These are phyloP conservation scores for Rhizopus sp. DNA, from an alignment of 371 early-diverging fungal genomes.

Conservation along the genomic window DNA sequence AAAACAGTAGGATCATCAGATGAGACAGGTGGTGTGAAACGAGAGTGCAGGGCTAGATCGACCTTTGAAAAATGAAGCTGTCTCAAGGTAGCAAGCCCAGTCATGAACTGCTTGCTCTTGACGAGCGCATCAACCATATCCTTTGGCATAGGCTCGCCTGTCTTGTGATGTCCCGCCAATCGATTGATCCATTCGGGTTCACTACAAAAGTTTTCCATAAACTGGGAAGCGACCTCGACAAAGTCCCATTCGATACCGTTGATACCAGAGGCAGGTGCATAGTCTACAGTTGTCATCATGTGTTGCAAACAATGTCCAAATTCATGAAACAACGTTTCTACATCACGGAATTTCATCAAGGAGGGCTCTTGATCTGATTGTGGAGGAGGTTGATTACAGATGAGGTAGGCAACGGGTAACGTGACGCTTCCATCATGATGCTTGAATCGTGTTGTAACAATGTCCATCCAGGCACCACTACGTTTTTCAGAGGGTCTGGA, in stretches of 20 bases:
- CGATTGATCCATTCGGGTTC: slow-evolving; percentile 61
- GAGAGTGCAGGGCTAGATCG: slow-evolving; percentile 61
- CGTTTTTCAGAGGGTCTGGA: slow-evolving; percentile 67
- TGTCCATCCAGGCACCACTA: slow-evolving; percentile 79
- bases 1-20: slow-evolving; percentile 47
- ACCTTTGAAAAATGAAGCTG: slow-evolving; percentile 64
- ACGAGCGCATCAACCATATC: slow-evolving; percentile 62
- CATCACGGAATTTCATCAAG: slow-evolving; percentile 66
- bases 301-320: slow-evolving; percentile 74
- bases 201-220: slow-evolving; percentile 73
- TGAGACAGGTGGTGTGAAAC: slow-evolving; percentile 39
- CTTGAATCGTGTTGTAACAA: slow-evolving; percentile 63
- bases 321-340: slow-evolving; percentile 70
- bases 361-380: slow-evolving; percentile 51
- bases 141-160: slow-evolving; percentile 59
- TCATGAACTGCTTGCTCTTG: slow-evolving; percentile 54
- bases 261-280: slow-evolving; percentile 69
- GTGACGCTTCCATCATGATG: slow-evolving; percentile 43
- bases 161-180: slow-evolving; percentile 60
- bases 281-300: slow-evolving; percentile 68
- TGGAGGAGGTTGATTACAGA: slow-evolving; percentile 70
- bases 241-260: slow-evolving; percentile 73
- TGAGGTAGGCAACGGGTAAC: slow-evolving; percentile 66
- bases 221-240: slow-evolving; percentile 68
- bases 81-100: slow-evolving; percentile 63